Base-by-base conservation (phyloP, 1,284 basidiomycete species). In the Cutaneotrichosporon dermatis region DNA sequence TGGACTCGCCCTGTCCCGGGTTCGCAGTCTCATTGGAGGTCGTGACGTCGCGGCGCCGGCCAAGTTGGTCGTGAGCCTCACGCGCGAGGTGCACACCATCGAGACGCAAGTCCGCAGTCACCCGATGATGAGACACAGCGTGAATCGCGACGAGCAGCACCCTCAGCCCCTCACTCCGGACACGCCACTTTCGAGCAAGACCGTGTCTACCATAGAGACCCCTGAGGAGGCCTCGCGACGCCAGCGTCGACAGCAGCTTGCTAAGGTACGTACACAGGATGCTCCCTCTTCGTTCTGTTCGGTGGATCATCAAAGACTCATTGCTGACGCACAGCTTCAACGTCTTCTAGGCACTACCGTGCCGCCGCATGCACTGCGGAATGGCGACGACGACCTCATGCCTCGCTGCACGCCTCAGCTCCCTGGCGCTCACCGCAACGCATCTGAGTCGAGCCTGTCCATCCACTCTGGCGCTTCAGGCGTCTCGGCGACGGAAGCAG, bases 331-430 rank as follows among this genome's bases (percentile, higher is more conserved):
- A n/a, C 43, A 55, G 62, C 63, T 72, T 3, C 69, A 72, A 55
- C 64, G 69, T 15, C 44, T 72, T 0, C 58, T 72, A 13, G 70
- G 70, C 12, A 50, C 57, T 4, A 64, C 60, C 0, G 60, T 71
- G 49, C 61, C 67, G 11, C 66, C 66, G 0, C 60, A 58, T 8
- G 51, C 63, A 25, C 37, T 64, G 2, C 55, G 42, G 4, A 25
- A 48, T 39, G 34, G 45, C 43, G 56, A 64, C 4, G 58, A 60
- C 33, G 45, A 51, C 51, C 54, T 57, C 13, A 51, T 55, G 6
- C 42, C 53, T 2, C 33, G 34, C 33, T 49, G 46, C 46, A 49
- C 46, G 33, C 46, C 46, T 1, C 33, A 34, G 33, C 13, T 40
- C 9, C 39, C 39, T 4, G 9, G 12, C 8, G 12, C 39, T 9